phyloP scores from a whole-genome alignment of 257 asterid species.

The Solanum pennellii region DNA sequence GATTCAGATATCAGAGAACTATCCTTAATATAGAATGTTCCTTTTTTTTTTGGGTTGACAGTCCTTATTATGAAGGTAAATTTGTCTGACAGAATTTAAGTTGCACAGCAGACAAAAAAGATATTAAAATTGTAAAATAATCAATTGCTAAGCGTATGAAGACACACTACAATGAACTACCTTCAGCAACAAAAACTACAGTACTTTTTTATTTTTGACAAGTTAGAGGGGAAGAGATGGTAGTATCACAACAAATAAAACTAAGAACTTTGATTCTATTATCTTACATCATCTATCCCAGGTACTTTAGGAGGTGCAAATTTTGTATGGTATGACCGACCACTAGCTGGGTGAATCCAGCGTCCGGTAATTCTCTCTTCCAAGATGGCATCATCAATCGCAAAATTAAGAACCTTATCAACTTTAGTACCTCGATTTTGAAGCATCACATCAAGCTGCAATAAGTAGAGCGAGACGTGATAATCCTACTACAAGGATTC shows the following conservation, averaged over 20 bases:
- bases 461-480: background rate
- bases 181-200: background rate
- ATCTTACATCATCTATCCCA: conserved; percentile 77
- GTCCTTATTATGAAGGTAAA: background rate
- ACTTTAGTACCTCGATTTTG: conserved; percentile 71
- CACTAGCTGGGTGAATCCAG: conserved; percentile 98
- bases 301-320: conserved; percentile 90
- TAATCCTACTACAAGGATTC: background rate
- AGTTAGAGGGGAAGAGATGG: background rate
- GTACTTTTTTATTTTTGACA: background rate
- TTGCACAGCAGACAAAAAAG: background rate
- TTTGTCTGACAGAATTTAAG: background rate
- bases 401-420: conserved; percentile 92
- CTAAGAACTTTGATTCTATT: background rate
- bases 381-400: conserved; percentile 86
- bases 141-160: background rate
- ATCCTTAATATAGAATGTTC: background rate
- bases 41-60: background rate
- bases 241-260: background rate
- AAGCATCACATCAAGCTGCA: conserved; percentile 98
- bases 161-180: background rate
- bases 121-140: background rate
- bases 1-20: background rate
- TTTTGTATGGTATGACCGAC: conserved; percentile 79
- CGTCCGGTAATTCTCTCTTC: conserved; percentile 98